phyloP scores from a whole-genome alignment of 257 asterid species.

The Solanum paucissectum region DNA sequence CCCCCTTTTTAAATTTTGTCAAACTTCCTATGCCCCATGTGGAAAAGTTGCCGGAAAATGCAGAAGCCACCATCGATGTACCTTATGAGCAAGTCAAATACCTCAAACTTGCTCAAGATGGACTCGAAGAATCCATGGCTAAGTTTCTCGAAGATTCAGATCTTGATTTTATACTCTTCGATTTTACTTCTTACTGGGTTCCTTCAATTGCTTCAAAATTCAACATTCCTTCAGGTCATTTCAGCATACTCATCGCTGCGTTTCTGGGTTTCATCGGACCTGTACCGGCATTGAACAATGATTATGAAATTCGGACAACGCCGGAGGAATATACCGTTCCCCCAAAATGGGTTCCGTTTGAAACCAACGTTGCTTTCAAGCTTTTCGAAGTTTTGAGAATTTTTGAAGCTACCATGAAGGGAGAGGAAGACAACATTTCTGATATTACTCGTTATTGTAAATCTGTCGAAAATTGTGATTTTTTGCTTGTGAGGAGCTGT shows the following conservation, averaged over 20 bases:
- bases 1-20: constrained; percentile 15
- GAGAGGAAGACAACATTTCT: neutral
- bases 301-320: neutral
- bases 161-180: constrained; percentile 22
- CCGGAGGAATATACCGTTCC: constrained; percentile 15
- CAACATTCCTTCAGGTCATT: neutral
- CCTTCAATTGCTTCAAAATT: constrained; percentile 8
- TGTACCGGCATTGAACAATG: neutral
- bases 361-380: constrained; percentile 13
- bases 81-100: constrained; percentile 16
- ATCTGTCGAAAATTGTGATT: neutral
- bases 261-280: constrained; percentile 3
- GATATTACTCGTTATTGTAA: neutral
- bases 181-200: constrained; percentile 19
- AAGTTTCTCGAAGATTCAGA: constrained; percentile 3
- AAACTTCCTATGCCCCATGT: constrained; percentile 23
- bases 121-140: constrained; percentile 7
- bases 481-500: constrained; percentile 5
- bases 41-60: constrained; percentile 9
- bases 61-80: constrained; percentile 20
- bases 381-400: constrained; percentile 9
- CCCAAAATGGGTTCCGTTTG: constrained; percentile 24
- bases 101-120: constrained; percentile 24
- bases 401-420: neutral
- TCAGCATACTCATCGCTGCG: constrained; percentile 7